phyloP scores from a whole-genome alignment of 257 asterid genomes.

The Salvia splendens region DNA sequence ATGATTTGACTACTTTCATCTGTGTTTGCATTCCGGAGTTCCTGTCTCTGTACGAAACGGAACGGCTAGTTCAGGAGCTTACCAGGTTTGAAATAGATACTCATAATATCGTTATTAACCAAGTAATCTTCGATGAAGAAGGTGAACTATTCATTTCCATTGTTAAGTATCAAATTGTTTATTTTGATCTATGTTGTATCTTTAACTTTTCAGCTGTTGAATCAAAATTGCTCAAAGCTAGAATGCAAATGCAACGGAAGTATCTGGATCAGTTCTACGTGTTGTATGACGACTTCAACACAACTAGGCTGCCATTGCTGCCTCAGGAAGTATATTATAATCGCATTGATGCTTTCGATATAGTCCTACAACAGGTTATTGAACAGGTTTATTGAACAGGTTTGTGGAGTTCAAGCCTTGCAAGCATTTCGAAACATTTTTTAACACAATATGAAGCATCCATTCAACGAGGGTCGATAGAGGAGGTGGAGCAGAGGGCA shows the following conservation, averaged over 20 bases:
- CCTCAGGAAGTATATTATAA: slow-evolving; percentile 72
- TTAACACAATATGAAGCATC: slow-evolving; percentile 61
- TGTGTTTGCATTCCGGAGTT: slow-evolving; percentile 98
- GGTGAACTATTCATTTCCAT: slow-evolving; percentile 43
- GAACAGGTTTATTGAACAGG: slow-evolving; percentile 64
- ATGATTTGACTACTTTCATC: slow-evolving; percentile 92
- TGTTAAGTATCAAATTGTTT: neutral
- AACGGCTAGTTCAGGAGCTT: slow-evolving; percentile 95
- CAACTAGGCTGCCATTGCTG: slow-evolving; percentile 87
- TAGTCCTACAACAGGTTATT: neutral
- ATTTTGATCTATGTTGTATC: slow-evolving; percentile 5
- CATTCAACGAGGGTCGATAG: slow-evolving; percentile 55
- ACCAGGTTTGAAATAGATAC: slow-evolving; percentile 96
- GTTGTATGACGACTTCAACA: slow-evolving; percentile 85
- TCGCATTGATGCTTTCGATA: neutral
- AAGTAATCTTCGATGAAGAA: slow-evolving; percentile 93
- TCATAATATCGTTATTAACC: slow-evolving; percentile 90
- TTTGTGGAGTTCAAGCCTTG: slow-evolving; percentile 82
- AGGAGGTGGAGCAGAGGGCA: slow-evolving; percentile 70
- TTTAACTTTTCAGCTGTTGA: slow-evolving; percentile 49
- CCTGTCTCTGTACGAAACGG: slow-evolving; percentile 92
- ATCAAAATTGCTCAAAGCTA: slow-evolving; percentile 87
- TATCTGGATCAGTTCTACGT: slow-evolving; percentile 93
- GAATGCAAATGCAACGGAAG: slow-evolving; percentile 93
- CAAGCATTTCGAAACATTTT: slow-evolving; percentile 58